Evolutionary conservation across 345 rosid genomes (phyloP), one percentile per base, ranked within the genome.

Genomic region (Acer negundo): DNA sequence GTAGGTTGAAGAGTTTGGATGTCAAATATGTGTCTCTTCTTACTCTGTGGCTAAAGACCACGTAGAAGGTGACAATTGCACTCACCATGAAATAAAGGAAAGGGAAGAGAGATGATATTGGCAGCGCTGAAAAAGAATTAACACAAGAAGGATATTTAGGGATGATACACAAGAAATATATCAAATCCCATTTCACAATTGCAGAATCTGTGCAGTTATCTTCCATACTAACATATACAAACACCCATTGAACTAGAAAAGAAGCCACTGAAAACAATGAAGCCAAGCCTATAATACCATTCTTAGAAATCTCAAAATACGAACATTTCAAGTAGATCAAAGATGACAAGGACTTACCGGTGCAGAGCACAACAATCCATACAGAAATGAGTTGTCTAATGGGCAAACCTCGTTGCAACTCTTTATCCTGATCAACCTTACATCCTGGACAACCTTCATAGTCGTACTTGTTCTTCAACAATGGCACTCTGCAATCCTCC

Each of bases 81-180:
- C 97, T 92, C 76, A 93, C 98, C 98, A 93, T 91, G 82, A 91
- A 96, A 71, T 96, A 96, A 72, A 96, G 88, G 73, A 91, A 96
- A 0, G 99, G 98, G 73, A 96, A 96, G 19, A 96, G 90, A 73
- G 97, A 90, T 24, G 95, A 90, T 79, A 92, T 90, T 13, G 98
- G 97, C 82, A 94, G 84, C 22, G 95, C 99, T 96, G 92, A 83
- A 85, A 90, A 90, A 66, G 73, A 75, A 65, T 58, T 10, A 31
- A 68, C 24, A 44, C 24, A 71, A 53, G 53, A 65, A 61, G 28
- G 56, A 44, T 6, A 62, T 69, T 69, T 4, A 68, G 42, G 13
- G 73, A 70, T 56, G 65, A 16, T 23, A 74, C 26, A 15, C 2
- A 49, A 19, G 26, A n/a, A 12, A 68, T 3, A 42, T 42, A 42